Evolutionary conservation across 1,139 yeast genomes (phyloP).

Genomic region (Suhomyces taliae): DNA sequence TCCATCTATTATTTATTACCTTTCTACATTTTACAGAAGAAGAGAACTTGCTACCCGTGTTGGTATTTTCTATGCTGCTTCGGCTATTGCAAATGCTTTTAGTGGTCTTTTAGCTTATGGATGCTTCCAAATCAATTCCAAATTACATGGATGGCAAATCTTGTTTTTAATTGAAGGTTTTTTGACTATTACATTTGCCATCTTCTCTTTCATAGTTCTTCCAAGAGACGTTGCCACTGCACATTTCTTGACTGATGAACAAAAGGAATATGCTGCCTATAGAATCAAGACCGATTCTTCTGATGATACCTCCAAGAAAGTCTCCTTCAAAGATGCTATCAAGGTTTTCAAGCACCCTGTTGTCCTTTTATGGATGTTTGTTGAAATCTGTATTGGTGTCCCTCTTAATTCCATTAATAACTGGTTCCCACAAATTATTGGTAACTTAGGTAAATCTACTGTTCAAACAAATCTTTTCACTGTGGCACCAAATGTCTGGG

Average conservation of each 20-base stretch:
- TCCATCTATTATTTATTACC: constrained; percentile 23
- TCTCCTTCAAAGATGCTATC: constrained; percentile 26
- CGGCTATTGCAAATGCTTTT: constrained; percentile 24
- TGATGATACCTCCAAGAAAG: constrained; percentile 20
- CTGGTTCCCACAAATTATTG: constrained; percentile 44
- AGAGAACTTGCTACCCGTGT: constrained; percentile 21
- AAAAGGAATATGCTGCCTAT: constrained; percentile 25
- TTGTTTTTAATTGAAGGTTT: constrained; percentile 24
- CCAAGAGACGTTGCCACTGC: constrained; percentile 30
- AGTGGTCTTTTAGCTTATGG: constrained; percentile 22
- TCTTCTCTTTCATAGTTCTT: constrained; percentile 16
- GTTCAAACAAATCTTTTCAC: constrained; percentile 31
- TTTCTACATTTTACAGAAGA: constrained; percentile 23
- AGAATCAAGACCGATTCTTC: constrained; percentile 30
- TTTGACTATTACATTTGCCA: constrained; percentile 19
- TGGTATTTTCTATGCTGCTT: constrained; percentile 23
- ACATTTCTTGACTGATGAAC: constrained; percentile 25
- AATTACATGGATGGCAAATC: constrained; percentile 26
- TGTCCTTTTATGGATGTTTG: constrained; percentile 30
- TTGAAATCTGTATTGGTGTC: constrained; percentile 47
- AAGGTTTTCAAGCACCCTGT: constrained; percentile 31
- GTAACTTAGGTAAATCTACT: constrained; percentile 27
- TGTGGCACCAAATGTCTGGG: constrained; percentile 34
- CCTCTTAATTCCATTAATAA: constrained; percentile 49
- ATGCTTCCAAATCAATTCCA: constrained; percentile 25